Base-by-base conservation (phyloP, 129 eudicot species). In the Solidago caesia region DNA sequence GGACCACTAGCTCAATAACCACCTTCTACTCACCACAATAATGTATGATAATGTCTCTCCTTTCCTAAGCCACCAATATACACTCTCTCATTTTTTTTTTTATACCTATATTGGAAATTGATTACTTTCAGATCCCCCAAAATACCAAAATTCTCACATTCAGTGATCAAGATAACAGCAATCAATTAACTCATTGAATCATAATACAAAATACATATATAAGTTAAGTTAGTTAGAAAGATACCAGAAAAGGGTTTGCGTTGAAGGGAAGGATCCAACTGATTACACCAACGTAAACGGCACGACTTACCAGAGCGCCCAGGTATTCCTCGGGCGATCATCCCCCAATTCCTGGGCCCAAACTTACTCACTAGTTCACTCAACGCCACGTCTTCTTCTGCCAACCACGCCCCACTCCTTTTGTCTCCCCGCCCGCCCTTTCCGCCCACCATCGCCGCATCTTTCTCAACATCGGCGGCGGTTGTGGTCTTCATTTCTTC, bases 261-360 rank as follows among this genome's bases (percentile, higher is more conserved):
- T 75, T 84, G 79, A 59, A 90, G 78, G 57, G 70, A 59, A 66
- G 96, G 96, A 66, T 90, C 91, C 27, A 90, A 81, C 82, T 90
- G 94, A 85, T 90, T 90, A 76, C 86, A 88, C 96, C 96, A 90
- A 8, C 96, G 86, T 7, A 87, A 89, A 7, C 96, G 96, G 79
- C 96, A 90, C 62, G 96, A 90, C 72, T 90, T 90, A 8, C 93
- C 93, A 14, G 96, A 81, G 58, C 96, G 84, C 1, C 91, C 89
- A 4, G 94, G 88, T 52, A 90, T 80, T 3, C 94, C 96, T 13
- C 83, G 74, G 4, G 96, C 93, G 78, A 90, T 90, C 75, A 87
- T 26, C 27, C 85, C 68, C 96, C 96, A 90, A 74, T 90, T 90
- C 75, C 92, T 82, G 9, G 96, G 80, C 73, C 96, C 96, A 44